These are phyloP conservation scores for Lactarius pseudohatsudake DNA, from an alignment of 768 basidiomycete genomes.

Conservation along the genomic window DNA sequence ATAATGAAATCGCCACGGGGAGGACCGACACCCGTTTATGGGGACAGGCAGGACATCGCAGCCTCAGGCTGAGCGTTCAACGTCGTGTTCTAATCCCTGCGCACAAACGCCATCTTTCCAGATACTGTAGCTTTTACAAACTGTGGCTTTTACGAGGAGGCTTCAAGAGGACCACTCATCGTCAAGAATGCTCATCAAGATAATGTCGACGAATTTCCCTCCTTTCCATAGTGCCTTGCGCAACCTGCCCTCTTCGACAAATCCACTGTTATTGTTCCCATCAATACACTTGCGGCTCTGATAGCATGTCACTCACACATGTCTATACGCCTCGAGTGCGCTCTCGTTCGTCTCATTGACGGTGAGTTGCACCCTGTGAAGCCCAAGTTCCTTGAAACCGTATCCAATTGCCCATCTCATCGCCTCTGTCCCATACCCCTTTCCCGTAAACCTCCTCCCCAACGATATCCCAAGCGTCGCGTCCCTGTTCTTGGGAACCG, in stretches of 20 bases:
- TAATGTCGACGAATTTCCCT: conserved; percentile 41
- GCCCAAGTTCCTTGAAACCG: conserved; percentile 31
- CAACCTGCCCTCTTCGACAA: conserved; percentile 36
- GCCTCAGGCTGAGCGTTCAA: neutral
- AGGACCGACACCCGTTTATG: neutral
- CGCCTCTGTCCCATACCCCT: conserved; percentile 32
- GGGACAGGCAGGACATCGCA: too few species aligned
- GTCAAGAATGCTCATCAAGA: conserved; percentile 42
- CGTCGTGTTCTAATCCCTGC: neutral
- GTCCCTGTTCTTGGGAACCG: neutral
- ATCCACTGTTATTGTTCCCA: conserved; percentile 35
- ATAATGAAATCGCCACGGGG: neutral
- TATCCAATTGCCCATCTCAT: conserved; percentile 30
- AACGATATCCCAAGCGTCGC: conserved; percentile 7
- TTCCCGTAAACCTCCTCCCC: conserved; percentile 23
- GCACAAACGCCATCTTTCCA: too few species aligned
- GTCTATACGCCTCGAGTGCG: conserved; percentile 35
- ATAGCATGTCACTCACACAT: conserved; percentile 32
- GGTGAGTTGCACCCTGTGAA: conserved; percentile 36
- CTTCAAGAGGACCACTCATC: conserved; percentile 39
- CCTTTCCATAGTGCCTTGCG: conserved; percentile 39
- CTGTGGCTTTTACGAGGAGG: neutral
- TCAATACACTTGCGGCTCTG: neutral
- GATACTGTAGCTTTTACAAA: neutral
- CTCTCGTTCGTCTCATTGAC: conserved; percentile 30